phyloP scores from a whole-genome alignment of 1,284 basidiomycete species.

The Phaffia rhodozyma region DNA sequence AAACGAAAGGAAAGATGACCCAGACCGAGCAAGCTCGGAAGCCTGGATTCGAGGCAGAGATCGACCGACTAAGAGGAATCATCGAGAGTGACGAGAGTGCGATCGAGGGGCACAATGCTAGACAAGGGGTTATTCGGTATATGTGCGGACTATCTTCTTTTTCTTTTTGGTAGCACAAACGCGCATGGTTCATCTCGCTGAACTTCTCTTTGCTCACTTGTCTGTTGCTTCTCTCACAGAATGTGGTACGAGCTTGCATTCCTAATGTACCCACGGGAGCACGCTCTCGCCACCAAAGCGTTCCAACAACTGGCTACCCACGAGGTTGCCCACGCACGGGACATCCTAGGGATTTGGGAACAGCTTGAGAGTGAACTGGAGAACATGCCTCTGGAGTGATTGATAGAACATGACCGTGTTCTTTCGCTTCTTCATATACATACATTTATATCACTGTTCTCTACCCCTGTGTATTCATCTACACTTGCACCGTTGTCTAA shows the following conservation, averaged over 20 bases:
- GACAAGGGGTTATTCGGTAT: constrained; percentile 4
- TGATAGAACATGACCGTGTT: too few species aligned
- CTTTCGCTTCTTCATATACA: too few species aligned
- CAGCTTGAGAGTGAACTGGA: constrained; percentile 56
- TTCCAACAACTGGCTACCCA: constrained; percentile 59
- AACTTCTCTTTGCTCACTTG: background rate
- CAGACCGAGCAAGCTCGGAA: constrained; percentile 47
- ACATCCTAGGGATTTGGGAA: constrained; percentile 55
- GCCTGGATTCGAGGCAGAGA: constrained; percentile 70
- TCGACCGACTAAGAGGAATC: constrained; percentile 51
- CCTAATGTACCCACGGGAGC: constrained; percentile 75
- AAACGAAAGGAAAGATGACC: constrained; percentile 50
- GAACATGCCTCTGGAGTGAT: constrained; percentile 61
- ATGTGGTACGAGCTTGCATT: constrained; percentile 87
- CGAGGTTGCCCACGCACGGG: constrained; percentile 53
- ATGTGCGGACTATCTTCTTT: constrained; percentile 1
- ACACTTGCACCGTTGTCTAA: too few species aligned
- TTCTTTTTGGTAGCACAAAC: background rate
- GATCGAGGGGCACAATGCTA: constrained; percentile 1
- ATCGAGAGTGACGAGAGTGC: constrained; percentile 66
- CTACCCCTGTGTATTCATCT: too few species aligned
- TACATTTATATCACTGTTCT: too few species aligned
- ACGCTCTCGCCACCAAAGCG: constrained; percentile 59
- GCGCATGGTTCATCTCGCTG: background rate
- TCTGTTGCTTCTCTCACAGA: constrained; percentile 46